Evolutionary conservation across 805 yeast genomes (phyloP).

Genomic region (Ascoidea tarda): DNA sequence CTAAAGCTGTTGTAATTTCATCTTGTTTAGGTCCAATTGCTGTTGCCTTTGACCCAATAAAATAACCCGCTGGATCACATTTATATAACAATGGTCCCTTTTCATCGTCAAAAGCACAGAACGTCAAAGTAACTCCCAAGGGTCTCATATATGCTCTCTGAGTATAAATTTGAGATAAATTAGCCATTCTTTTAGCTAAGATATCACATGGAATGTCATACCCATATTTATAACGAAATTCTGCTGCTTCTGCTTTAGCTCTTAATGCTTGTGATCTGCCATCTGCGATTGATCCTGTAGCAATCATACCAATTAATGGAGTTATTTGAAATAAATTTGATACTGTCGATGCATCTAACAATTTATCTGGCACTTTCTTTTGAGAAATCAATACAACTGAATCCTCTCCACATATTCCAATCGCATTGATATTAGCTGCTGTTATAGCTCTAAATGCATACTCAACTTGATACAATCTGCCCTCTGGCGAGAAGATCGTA

Average conservation of each 20-base stretch:
- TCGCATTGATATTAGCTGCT: constrained; percentile 77
- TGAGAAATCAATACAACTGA: constrained; percentile 83
- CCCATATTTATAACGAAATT: constrained; percentile 86
- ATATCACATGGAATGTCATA: constrained; percentile 95
- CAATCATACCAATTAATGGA: constrained; percentile 71
- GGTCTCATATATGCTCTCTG: constrained; percentile 99
- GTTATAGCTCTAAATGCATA: constrained; percentile 97
- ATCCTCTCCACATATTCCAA: constrained; percentile 80
- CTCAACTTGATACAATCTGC: constrained; percentile 93
- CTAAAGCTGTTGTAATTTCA: constrained; percentile 81
- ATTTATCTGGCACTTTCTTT: constrained; percentile 91
- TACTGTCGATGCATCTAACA: constrained; percentile 78
- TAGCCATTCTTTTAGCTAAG: constrained; percentile 89
- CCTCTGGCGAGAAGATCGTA: constrained; percentile 97
- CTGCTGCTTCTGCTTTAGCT: constrained; percentile 93
- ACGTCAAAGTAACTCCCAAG: constrained; percentile 83
- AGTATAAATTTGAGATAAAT: constrained; percentile 87
- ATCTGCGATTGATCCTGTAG: constrained; percentile 94
- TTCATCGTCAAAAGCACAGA: constrained; percentile 80
- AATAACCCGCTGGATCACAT: constrained; percentile 97
- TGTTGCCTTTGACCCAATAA: constrained; percentile 78
- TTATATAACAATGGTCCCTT: constrained; percentile 81
- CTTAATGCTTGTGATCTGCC: constrained; percentile 82
- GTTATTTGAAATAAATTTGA: constrained; percentile 78
- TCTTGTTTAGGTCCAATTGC: constrained; percentile 97